Evolutionary conservation across 768 basidiomycete species (phyloP).

Genomic region (Pisolithus tinctorius): DNA sequence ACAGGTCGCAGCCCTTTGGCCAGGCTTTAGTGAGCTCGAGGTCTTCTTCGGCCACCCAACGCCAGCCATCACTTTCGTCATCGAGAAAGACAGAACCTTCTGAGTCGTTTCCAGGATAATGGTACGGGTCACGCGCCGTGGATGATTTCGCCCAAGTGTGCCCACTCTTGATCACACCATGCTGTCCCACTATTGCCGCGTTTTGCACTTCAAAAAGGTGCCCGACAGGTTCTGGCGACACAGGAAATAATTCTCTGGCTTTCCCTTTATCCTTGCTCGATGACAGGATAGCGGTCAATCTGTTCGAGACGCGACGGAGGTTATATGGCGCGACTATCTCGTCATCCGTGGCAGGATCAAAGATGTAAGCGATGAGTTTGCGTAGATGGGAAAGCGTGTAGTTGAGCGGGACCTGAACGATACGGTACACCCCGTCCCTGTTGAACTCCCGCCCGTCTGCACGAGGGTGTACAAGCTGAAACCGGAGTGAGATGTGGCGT

Average conservation of each 20-base stretch:
- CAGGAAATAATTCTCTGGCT: background rate
- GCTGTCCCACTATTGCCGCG: conserved; percentile 33
- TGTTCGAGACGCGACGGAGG: conserved; percentile 20
- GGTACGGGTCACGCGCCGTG: conserved; percentile 45
- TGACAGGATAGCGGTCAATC: conserved; percentile 10
- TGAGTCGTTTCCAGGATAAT: conserved; percentile 34
- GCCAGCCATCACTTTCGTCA: conserved; percentile 42
- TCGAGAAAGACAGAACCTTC: conserved; percentile 26
- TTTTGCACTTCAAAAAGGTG: conserved; percentile 60
- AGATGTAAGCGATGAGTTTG: conserved; percentile 55
- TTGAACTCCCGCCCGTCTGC: conserved; percentile 15
- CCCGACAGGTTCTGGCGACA: conserved; percentile 18
- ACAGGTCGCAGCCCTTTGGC: conserved; percentile 36
- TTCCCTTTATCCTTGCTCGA: conserved; percentile 16
- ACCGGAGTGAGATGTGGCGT: conserved; percentile 56
- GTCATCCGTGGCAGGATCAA: conserved; percentile 26
- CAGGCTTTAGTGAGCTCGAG: conserved; percentile 53
- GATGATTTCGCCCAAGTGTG: conserved; percentile 46
- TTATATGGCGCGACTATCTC: conserved; percentile 17
- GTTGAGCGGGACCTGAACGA: conserved; percentile 63
- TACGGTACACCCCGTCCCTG: conserved; percentile 50
- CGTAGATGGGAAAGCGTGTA: conserved; percentile 65
- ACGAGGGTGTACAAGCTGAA: conserved; percentile 45
- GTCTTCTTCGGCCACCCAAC: conserved; percentile 68
- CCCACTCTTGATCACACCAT: conserved; percentile 48